Conservation (phyloP, 441 rosid genomes). For the Hypseocharis bilobata region DNA sequence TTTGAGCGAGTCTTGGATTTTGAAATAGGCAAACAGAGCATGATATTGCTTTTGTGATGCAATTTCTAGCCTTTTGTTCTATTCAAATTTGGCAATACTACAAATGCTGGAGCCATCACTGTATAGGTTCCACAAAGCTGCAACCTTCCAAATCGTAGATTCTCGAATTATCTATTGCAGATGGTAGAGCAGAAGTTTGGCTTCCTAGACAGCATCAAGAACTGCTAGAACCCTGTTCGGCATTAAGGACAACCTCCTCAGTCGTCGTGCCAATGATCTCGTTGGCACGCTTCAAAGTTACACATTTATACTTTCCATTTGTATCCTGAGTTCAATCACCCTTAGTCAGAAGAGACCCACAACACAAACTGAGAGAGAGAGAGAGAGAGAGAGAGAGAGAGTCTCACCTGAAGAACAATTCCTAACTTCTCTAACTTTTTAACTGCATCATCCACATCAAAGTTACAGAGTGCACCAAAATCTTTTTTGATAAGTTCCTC, state of each 20-base stretch:
- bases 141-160: too few relatives aligned
- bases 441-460: slow-evolving; percentile 92
- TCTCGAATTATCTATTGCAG: background rate
- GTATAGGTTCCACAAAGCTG: too few relatives aligned
- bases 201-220: background rate
- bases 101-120: too few relatives aligned
- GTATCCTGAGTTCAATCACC: slow-evolving; percentile 34
- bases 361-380: background rate
- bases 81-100: too few relatives aligned
- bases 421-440: slow-evolving; percentile 78
- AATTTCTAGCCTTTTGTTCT: too few relatives aligned
- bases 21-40: too few relatives aligned
- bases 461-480: slow-evolving; percentile 72
- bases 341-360: slow-evolving; percentile 4
- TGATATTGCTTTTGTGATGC: too few relatives aligned
- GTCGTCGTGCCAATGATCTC: slow-evolving; percentile 68
- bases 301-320: slow-evolving; percentile 37
- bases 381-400: background rate
- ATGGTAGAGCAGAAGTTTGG: background rate
- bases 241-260: slow-evolving; percentile 61
- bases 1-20: too few relatives aligned
- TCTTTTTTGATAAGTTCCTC: slow-evolving; percentile 78
- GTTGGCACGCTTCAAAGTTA: slow-evolving; percentile 43
- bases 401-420: slow-evolving; percentile 51
- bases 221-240: slow-evolving; percentile 25